Percentiles rank a stretch among this genome's conserved stretches.
phyloP scores from a whole-genome alignment of 2,329 filamentous ascomycete species.

The Botryotinia narcissicola region DNA sequence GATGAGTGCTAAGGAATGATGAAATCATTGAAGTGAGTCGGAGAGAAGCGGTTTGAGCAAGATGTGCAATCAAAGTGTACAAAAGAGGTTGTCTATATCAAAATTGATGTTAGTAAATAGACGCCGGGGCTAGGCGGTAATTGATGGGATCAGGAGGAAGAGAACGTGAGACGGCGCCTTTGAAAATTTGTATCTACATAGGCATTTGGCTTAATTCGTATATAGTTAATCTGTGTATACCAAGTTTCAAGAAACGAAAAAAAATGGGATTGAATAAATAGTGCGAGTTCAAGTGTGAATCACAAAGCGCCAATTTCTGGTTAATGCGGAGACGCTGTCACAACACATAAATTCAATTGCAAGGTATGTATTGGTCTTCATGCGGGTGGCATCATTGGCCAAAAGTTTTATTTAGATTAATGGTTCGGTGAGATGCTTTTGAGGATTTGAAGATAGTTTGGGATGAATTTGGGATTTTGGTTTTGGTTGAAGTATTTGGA shows the following conservation, averaged over 20 bases:
- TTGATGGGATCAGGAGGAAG: not conserved
- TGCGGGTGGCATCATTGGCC: not conserved
- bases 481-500: not conserved
- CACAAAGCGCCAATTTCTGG: not conserved
- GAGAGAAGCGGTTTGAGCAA: not conserved
- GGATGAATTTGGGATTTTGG: not conserved
- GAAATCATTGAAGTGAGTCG: not conserved
- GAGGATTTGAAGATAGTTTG: no score
- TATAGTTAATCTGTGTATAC: not conserved
- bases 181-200: not conserved
- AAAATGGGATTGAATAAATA: not conserved
- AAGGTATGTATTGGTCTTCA: not conserved
- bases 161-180: not conserved
- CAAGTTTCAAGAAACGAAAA: not conserved
- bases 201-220: not conserved
- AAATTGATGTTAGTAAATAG: not conserved
- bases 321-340: not conserved
- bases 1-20: conserved; percentile 52
- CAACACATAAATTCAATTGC: no score
- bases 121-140: not conserved
- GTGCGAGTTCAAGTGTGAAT: not conserved
- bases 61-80: not conserved
- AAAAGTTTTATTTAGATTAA: not conserved
- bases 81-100: not conserved
- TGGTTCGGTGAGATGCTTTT: not conserved